Base-by-base conservation (phyloP, 2,329 filamentous ascomycete genomes). In the Alternaria tenuissima region DNA sequence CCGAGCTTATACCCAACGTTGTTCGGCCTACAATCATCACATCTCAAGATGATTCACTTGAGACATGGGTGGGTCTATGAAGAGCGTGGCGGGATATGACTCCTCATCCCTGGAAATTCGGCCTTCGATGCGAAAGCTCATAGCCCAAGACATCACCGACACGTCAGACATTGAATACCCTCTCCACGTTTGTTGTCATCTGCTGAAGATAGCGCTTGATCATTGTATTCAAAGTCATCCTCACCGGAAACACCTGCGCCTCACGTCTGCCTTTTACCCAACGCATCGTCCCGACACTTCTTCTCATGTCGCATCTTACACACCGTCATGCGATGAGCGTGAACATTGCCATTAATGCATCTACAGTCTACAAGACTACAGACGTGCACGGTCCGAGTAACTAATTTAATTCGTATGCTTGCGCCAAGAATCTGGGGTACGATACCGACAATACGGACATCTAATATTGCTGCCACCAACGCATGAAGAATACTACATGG, bases 381-480 rank as follows among this genome's bases (percentile, higher is more conserved):
- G 16, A 70, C 71, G 36, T 72, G 44, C 44, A 48, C 61, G 7
- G 65, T 58, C 39, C 64, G 74, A 14, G 71, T 63, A 3, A 11
- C 5, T 16, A 18, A 38, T 38, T 7, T 38, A 6, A n/a, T 8
- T 38, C 16, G 36, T 38, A 18, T 38, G 16, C 36, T 3, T 38
- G 36, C 4, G 36, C 16, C 16, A n/a, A n/a, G 36, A 38, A n/a
- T 8, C 36, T 38, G 36, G 6, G 16, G 16, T 38, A 38, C 36
- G 3, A 38, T 38, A 38, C 36, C 36, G 16, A n/a, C 7, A 16
- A 38, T 18, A 3, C 16, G 36, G 16, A 7, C 16, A 18, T 38
- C n/a, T 1, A 38, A 18, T 16, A 38, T 38, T n/a, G 16, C 36
- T 8, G 36, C 16, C 49, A 41, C n/a, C 43, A 51, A 41, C 24